Percentiles rank a stretch among this genome's conserved stretches.
Evolutionary conservation across 2,329 filamentous ascomycete species (phyloP).

Genomic region (Sclerotinia nivalis): DNA sequence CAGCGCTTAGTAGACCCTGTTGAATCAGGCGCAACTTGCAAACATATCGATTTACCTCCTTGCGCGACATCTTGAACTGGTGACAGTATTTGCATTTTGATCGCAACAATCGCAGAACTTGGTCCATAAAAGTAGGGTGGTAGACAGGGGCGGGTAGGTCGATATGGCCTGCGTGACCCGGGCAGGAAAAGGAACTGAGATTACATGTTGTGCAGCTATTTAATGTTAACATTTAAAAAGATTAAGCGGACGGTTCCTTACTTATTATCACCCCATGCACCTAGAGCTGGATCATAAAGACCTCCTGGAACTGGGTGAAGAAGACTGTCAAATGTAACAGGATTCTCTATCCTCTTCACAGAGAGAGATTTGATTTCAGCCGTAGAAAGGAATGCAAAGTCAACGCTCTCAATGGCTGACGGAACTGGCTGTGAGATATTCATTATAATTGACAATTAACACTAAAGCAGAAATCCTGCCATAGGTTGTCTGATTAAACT

Average conservation of each 20-base stretch:
- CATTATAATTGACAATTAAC: conserved; percentile 47
- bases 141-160: conserved; percentile 92
- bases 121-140: conserved; percentile 95
- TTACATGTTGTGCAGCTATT: conserved; percentile 88
- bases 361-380: conserved; percentile 86
- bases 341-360: conserved; percentile 90
- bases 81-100: conserved; percentile 91
- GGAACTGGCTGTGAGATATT: conserved; percentile 79
- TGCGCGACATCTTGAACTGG: conserved; percentile 75
- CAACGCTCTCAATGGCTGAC: conserved; percentile 81
- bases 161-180: conserved; percentile 93
- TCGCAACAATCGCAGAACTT: conserved; percentile 79
- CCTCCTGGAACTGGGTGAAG: conserved; percentile 87
- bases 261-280: conserved; percentile 83
- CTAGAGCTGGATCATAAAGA: conserved; percentile 88
- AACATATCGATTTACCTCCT: conserved; percentile 73
- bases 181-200: conserved; percentile 76
- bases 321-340: conserved; percentile 89
- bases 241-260: conserved; percentile 48
- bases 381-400: conserved; percentile 82
- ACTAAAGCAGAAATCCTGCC: conserved; percentile 24
- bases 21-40: conserved; percentile 87
- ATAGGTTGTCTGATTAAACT: conserved; percentile 20
- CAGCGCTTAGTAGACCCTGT: conserved; percentile 74
- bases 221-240: conserved; percentile 17